Percentiles rank a stretch among this genome's conserved stretches.
Conservation (phyloP, 1,284 basidiomycete genomes). For the Rhodotorula sp. region DNA sequence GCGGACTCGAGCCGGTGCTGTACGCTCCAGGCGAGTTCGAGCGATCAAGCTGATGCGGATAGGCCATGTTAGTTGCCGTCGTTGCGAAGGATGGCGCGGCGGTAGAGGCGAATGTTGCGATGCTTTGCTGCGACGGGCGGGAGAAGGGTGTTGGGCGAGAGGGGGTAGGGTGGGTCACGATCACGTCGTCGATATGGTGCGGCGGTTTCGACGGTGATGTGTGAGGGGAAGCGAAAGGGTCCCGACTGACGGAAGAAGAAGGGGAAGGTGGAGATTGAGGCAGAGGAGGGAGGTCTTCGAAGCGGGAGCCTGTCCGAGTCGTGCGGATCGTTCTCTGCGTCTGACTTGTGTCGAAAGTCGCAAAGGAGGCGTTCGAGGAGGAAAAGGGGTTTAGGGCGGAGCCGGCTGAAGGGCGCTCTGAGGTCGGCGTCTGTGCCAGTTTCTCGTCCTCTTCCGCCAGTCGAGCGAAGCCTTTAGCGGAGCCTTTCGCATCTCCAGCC, state of each 20-base stretch:
- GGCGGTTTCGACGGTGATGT: background rate
- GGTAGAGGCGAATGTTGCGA: background rate
- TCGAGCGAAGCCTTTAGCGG: background rate
- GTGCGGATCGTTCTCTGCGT: background rate
- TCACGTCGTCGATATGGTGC: conserved; percentile 6
- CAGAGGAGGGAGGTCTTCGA: conserved; percentile 14
- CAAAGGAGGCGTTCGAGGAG: conserved; percentile 3
- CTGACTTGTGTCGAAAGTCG: background rate
- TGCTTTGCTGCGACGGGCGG: background rate
- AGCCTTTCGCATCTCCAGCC: background rate
- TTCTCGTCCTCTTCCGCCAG: conserved; percentile 4
- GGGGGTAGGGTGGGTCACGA: background rate
- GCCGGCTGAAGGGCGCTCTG: background rate
- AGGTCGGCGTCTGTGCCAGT: background rate
- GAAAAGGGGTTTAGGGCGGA: conserved; percentile 2
- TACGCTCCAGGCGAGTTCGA: background rate
- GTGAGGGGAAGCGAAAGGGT: background rate
- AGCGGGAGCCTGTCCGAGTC: conserved; percentile 2
- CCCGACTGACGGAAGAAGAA: background rate
- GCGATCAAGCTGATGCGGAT: background rate
- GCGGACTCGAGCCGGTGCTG: background rate
- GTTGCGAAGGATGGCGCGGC: background rate
- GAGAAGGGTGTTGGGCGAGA: background rate
- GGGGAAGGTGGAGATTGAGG: background rate
- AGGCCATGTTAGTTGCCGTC: background rate